Evolutionary conservation across 2,329 filamentous ascomycete genomes (phyloP).

Genomic region (Aspergillus sojae): DNA sequence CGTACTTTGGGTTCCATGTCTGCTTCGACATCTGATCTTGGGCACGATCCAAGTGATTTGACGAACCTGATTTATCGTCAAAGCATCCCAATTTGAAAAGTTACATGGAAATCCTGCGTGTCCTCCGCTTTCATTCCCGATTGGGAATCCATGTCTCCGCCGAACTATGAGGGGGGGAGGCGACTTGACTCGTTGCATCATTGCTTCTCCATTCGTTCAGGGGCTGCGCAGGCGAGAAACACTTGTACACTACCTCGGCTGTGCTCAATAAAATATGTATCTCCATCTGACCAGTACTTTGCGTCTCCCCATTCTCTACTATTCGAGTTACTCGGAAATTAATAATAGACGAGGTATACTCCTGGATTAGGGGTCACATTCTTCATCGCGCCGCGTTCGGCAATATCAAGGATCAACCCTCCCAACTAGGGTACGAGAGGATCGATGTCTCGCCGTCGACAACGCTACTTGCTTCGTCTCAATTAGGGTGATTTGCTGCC

Average conservation of each 20-base stretch:
- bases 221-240: not conserved
- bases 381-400: slow-evolving; percentile 1
- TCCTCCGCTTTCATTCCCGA: not conserved
- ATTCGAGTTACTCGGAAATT: not conserved
- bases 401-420: not conserved
- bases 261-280: not conserved
- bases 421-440: not conserved
- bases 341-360: not conserved
- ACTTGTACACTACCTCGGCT: not conserved
- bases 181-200: slow-evolving; percentile 3
- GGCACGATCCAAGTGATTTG: not conserved
- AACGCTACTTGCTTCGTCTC: not conserved
- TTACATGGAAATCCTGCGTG: not conserved
- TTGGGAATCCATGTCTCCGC: not conserved
- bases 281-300: not conserved
- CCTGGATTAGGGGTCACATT: not conserved
- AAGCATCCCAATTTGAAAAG: not conserved
- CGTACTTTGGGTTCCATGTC: not conserved
- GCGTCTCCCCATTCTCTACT: not conserved
- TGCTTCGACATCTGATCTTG: not conserved
- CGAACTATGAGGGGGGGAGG: not conserved
- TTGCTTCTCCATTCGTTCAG: slow-evolving; percentile 2
- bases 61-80: not conserved
- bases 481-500: not conserved
- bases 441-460: not conserved